Evolutionary conservation across 164 flowering plant species (phyloP), one percentile per base, ranked within the genome.

Genomic region (Buxus sempervirens): DNA sequence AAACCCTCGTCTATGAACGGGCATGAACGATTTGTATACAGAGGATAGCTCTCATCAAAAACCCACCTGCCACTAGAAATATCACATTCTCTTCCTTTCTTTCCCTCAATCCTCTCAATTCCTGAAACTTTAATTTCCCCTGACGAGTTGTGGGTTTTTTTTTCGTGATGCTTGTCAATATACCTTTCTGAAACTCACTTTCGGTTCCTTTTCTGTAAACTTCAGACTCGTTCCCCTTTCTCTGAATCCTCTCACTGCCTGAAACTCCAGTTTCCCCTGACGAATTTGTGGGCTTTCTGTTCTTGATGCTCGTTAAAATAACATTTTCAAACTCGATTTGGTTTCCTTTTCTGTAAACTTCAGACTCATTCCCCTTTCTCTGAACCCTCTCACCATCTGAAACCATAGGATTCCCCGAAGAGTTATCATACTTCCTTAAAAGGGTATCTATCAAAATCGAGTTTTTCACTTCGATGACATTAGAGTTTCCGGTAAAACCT

Each of bases 1-100:
- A 96, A 96, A 36, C 97, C 96, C 77, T 90, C 95, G 72, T 96
- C 99, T 49, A 96, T 88, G 60, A 83, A 87, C 4, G 93, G 90
- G 66, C 99, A 96, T 23, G 93, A 82, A n/a, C 41, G 21, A 68
- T 79, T 83, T 42, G 79, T 79, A 75, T 96, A 96, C 80, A 89
- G 65, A 60, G 98, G 95, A 71, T 89, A 92, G 75, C 82, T 87
- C 60, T 83, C 97, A 75, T 93, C 98, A 72, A 77, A 80, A 58
- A 89, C 89, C 98, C 98, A 93, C 62, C 38, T 86, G 75, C 97
- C 98, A 65, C 77, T 77, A 25, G 82, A 76, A 63, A 93, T 65
- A 81, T 90, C 95, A 78, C 98, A 89, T 32, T 41, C 71, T 58
- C 75, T 70, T 9, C n/a, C 56, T 27, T 41, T 76, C 58, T 71